Evolutionary conservation across 306 rosid species (phyloP).

Genomic region (Oxytropis ochrocephala): DNA sequence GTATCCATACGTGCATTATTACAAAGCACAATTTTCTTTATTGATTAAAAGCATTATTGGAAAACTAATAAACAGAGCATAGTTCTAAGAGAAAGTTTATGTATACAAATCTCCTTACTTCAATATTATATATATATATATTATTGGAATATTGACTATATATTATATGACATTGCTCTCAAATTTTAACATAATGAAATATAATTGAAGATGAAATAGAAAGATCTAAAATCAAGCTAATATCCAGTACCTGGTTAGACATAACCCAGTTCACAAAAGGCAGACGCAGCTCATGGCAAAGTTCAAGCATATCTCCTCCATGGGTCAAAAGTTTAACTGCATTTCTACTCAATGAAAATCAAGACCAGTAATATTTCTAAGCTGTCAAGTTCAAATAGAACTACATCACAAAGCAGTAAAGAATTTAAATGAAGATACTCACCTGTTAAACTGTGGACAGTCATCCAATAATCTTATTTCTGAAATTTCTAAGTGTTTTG

Average conservation of each 20-base stretch:
- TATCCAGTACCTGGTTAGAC: constrained; percentile 59
- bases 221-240: constrained; percentile 7
- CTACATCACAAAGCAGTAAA: constrained; percentile 4
- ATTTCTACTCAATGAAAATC: constrained; percentile 49
- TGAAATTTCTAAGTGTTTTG: constrained; percentile 71
- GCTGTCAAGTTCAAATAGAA: constrained; percentile 3
- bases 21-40: neutral
- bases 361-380: constrained; percentile 24
- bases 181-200: neutral
- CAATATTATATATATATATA: constrained; percentile 1
- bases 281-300: constrained; percentile 77
- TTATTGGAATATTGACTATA: constrained; percentile 13
- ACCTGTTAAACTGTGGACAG: constrained; percentile 72
- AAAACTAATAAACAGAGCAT: constrained; percentile 2
- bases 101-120: constrained; percentile 2
- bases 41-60: neutral
- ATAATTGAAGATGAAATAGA: neutral
- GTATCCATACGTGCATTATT: constrained; percentile 8
- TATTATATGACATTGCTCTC: neutral
- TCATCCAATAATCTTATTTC: constrained; percentile 69
- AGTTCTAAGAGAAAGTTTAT: neutral
- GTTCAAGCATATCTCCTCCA: constrained; percentile 97
- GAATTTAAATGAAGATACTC: constrained; percentile 12
- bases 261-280: constrained; percentile 81
- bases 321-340: constrained; percentile 84